Evolutionary conservation across 139 green algal species (phyloP), one percentile per base, ranked within the genome.

Genomic region (Chlorella sp.): DNA sequence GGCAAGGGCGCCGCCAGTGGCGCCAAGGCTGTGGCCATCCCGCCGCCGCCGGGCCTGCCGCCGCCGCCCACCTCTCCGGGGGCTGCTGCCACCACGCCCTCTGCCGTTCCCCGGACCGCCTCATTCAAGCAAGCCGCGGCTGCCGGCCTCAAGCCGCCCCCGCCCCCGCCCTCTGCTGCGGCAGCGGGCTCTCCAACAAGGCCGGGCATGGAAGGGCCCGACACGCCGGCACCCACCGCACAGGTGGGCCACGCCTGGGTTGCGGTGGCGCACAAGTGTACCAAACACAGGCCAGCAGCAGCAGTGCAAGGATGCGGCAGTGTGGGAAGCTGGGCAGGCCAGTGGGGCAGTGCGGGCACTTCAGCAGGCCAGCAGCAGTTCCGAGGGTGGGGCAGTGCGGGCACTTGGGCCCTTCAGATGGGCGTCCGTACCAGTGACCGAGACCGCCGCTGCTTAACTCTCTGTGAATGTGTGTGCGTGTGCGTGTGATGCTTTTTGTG

Each of bases 71-170:
- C 85, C 42, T 83, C 71, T 0, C 71, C 85, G 0, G 7, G n/a
- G 0, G 84, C 84, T 32, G 40, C 66, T 0, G n/a, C 19, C 68
- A 81, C 68, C 1, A 64, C 28, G 14, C 34, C 60, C 36, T 53
- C 53, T 22, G 64, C 84, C 14, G 61, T 40, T 61, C 37, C 16
- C 32, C 85, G 85, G 0, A 24, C 42, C 0, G 32, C 53, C 4
- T 89, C 85, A 0, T 89, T 89, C 85, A 82, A 83, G 71, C 40
- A 21, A 9, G 85, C 53, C 0, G 85, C 85, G n/a, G 71, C 85
- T 4, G 34, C 48, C 9, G 71, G 85, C 36, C 14, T 75, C n/a
- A 40, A 69, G 53, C 81, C 32, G 79, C 34, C 71, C 32, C 71
- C 71, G 71, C 71, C 71, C 21, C 71, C 71, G 2, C 30, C 71